These are phyloP conservation scores for Silene noctiflora DNA, from an alignment of 179 eudicot genomes.

Conservation along the genomic window DNA sequence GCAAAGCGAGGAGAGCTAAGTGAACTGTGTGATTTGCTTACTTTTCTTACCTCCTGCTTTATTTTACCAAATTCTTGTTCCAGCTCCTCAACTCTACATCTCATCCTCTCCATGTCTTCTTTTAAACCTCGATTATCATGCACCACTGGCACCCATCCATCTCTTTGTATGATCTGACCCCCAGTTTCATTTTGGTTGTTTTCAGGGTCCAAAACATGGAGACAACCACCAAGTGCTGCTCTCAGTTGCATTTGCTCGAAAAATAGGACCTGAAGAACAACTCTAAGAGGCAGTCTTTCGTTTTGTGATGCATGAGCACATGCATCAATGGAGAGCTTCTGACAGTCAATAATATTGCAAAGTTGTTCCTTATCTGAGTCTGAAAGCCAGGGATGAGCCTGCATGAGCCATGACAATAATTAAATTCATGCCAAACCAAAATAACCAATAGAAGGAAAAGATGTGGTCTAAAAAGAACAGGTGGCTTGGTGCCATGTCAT, in stretches of 20 bases:
- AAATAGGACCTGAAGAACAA: conserved; percentile 81
- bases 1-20: conserved; percentile 51
- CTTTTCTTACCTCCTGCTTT: conserved; percentile 73
- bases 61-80: conserved; percentile 77
- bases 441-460: neutral
- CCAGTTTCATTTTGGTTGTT: conserved; percentile 35
- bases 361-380: conserved; percentile 77
- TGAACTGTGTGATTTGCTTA: conserved; percentile 55
- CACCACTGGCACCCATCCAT: conserved; percentile 70
- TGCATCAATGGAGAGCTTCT: conserved; percentile 93
- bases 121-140: conserved; percentile 63
- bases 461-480: neutral
- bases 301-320: conserved; percentile 96
- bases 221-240: conserved; percentile 65
- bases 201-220: conserved; percentile 50
- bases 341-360: conserved; percentile 72
- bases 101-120: conserved; percentile 80
- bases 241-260: conserved; percentile 89
- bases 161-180: conserved; percentile 55
- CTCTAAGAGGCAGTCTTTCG: conserved; percentile 75
- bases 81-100: conserved; percentile 69
- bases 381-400: conserved; percentile 91
- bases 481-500: neutral
- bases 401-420: conserved; percentile 23
- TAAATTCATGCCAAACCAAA: conserved; percentile 1